Conservation (phyloP, 2,329 filamentous ascomycete species). For the Cladosporium sp. region DNA sequence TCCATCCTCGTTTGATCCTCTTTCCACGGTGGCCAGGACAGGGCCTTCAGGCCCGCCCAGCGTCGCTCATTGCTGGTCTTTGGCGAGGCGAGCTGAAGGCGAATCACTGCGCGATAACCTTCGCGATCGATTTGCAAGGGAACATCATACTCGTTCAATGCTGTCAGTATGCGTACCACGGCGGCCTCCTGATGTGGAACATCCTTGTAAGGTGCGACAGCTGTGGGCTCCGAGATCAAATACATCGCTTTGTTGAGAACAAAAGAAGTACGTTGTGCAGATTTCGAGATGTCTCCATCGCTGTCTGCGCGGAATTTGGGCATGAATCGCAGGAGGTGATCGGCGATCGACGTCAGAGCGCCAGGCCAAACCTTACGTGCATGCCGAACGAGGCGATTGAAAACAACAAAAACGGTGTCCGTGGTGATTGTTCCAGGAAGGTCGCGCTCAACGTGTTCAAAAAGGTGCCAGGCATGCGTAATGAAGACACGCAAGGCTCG, state of each 20-base stretch:
- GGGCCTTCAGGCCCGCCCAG: constrained; percentile 55
- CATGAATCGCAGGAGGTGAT: constrained; percentile 8
- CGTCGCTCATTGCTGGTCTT: constrained; percentile 53
- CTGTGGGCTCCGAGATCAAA: constrained; percentile 35
- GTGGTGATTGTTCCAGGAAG: background rate
- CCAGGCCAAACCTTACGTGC: constrained; percentile 47
- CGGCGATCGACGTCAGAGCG: constrained; percentile 29
- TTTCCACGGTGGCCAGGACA: constrained; percentile 63
- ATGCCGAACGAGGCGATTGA: constrained; percentile 46
- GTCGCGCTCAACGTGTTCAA: background rate
- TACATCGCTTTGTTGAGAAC: constrained; percentile 27
- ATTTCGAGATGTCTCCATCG: background rate
- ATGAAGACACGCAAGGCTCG: constrained; percentile 41
- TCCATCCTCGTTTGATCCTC: constrained; percentile 58
- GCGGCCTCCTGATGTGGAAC: constrained; percentile 50
- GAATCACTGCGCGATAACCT: constrained; percentile 54
- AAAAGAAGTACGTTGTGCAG: constrained; percentile 6
- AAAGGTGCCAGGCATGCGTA: background rate
- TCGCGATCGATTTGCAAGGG: constrained; percentile 51
- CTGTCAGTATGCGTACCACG: constrained; percentile 52
- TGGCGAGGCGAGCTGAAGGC: constrained; percentile 53
- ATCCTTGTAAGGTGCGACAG: constrained; percentile 46
- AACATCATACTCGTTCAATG: constrained; percentile 53
- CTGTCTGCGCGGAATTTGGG: background rate
- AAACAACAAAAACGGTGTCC: constrained; percentile 33